A percentile compares a stretch with the other conserved stretches of the same genome.
Evolutionary conservation across 208 protist species (phyloP).

Genomic region (Endotrypanum monterogeii): DNA sequence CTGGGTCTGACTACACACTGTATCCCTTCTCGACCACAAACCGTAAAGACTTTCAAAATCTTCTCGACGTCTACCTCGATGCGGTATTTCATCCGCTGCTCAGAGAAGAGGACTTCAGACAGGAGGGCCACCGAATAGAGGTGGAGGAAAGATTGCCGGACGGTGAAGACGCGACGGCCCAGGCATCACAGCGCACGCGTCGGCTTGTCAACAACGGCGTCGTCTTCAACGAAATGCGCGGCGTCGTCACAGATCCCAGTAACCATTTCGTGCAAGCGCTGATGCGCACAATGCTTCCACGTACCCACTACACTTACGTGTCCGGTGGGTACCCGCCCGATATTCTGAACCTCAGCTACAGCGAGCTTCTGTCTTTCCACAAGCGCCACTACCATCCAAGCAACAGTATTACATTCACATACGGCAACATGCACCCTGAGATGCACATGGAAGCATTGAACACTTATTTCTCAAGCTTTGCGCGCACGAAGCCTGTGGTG

Average conservation of each 20-base stretch:
- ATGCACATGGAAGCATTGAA: conserved; percentile 69
- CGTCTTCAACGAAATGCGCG: conserved; percentile 96
- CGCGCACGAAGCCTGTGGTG: conserved; percentile 31
- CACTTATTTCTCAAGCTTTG: conserved; percentile 69
- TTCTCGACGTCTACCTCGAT: conserved; percentile 94
- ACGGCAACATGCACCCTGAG: conserved; percentile 80
- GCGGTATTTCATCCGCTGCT: conserved; percentile 91
- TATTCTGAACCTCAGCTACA: conserved; percentile 86
- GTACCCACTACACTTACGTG: conserved; percentile 88
- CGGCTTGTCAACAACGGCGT: conserved; percentile 90
- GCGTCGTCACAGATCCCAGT: conserved; percentile 85
- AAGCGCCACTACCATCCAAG: conserved; percentile 89
- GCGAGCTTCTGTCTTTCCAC: conserved; percentile 90
- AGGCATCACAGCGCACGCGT: conserved; percentile 6
- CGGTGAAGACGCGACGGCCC: background rate
- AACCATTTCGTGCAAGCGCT: conserved; percentile 74
- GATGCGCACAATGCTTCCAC: conserved; percentile 80
- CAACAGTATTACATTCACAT: conserved; percentile 92
- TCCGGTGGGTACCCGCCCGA: conserved; percentile 91
- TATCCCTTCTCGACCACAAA: conserved; percentile 95
- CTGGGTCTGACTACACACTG: conserved; percentile 92
- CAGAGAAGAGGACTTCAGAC: conserved; percentile 88
- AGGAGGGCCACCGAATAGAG: conserved; percentile 93
- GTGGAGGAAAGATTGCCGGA: conserved; percentile 39
- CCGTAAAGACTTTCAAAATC: conserved; percentile 90